A percentile compares a stretch with the other conserved stretches of the same genome.
phyloP scores from a whole-genome alignment of 441 rosid species.

The Gossypium lobatum region DNA sequence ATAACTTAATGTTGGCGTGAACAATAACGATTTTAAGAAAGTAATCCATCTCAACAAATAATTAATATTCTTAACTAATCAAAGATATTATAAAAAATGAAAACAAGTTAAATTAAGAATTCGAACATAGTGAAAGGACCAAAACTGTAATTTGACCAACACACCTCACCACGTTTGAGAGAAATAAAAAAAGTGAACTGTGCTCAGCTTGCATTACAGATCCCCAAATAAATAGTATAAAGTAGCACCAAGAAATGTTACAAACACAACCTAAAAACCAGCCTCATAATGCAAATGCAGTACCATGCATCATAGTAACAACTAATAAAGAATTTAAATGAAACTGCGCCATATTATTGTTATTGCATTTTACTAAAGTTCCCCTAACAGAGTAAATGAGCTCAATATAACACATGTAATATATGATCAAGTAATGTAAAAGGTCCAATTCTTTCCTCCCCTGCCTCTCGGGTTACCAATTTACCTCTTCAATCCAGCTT shows the following conservation, averaged over 20 bases:
- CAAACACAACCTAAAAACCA: constrained; percentile 7
- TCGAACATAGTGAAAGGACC: too few species aligned
- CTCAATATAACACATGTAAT: not conserved
- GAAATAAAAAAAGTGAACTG: too few species aligned
- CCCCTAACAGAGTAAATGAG: constrained; percentile 20
- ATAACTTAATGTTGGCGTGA: too few species aligned
- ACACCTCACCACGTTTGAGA: too few species aligned
- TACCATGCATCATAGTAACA: constrained; percentile 13
- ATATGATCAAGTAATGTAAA: not conserved
- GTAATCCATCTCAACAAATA: too few species aligned
- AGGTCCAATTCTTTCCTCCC: not conserved
- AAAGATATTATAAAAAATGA: too few species aligned
- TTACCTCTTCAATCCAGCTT: constrained; percentile 46
- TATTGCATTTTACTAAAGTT: constrained; percentile 23
- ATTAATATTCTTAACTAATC: too few species aligned
- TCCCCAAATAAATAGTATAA: not conserved
- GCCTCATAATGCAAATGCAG: not conserved
- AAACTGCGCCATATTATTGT: constrained; percentile 28
- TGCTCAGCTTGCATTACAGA: too few species aligned
- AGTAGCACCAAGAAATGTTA: not conserved
- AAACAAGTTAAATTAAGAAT: too few species aligned
- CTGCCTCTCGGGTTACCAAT: not conserved
- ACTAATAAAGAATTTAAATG: constrained; percentile 20
- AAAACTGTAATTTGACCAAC: too few species aligned
- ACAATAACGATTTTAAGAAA: too few species aligned